Evolutionary conservation across 768 basidiomycete species (phyloP).

Genomic region (Serendipita sp.): DNA sequence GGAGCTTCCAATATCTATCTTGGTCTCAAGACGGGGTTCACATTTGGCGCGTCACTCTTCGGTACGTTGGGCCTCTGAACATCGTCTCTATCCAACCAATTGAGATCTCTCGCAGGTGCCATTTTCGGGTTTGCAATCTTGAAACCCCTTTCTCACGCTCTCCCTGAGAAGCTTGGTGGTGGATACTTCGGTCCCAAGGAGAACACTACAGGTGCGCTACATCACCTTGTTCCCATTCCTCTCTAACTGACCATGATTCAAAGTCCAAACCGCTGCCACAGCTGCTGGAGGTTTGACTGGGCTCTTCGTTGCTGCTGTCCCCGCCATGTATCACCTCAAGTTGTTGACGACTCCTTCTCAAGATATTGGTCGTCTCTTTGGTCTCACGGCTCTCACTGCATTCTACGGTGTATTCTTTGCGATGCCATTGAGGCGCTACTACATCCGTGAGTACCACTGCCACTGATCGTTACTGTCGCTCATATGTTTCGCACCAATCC

Average conservation of each 20-base stretch:
- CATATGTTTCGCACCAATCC: neutral
- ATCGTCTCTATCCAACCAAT: conserved; percentile 32
- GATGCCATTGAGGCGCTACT: conserved; percentile 44
- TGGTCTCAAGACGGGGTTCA: conserved; percentile 40
- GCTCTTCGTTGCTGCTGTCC: conserved; percentile 42
- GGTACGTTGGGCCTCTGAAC: no score
- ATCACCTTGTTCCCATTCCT: conserved; percentile 42
- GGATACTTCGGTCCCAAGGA: conserved; percentile 51
- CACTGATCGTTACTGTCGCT: no score
- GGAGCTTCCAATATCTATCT: conserved; percentile 53
- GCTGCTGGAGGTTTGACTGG: conserved; percentile 44
- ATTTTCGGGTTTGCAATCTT: conserved; percentile 48
- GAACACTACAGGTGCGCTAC: conserved; percentile 30
- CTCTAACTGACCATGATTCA: conserved; percentile 16
- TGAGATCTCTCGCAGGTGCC: conserved; percentile 40
- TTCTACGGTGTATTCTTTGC: conserved; percentile 55
- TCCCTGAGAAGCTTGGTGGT: conserved; percentile 34
- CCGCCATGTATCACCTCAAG: conserved; percentile 42
- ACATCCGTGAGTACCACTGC: conserved; percentile 22
- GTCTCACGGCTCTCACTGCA: conserved; percentile 35
- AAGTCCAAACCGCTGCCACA: conserved; percentile 14
- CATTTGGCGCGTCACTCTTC: neutral
- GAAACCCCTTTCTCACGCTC: conserved; percentile 34
- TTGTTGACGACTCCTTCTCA: conserved; percentile 30
- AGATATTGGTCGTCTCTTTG: conserved; percentile 41